Percentiles rank a stretch among this genome's conserved stretches.
phyloP scores from a whole-genome alignment of 208 protist species.

The Acanthamoeba royreba region DNA sequence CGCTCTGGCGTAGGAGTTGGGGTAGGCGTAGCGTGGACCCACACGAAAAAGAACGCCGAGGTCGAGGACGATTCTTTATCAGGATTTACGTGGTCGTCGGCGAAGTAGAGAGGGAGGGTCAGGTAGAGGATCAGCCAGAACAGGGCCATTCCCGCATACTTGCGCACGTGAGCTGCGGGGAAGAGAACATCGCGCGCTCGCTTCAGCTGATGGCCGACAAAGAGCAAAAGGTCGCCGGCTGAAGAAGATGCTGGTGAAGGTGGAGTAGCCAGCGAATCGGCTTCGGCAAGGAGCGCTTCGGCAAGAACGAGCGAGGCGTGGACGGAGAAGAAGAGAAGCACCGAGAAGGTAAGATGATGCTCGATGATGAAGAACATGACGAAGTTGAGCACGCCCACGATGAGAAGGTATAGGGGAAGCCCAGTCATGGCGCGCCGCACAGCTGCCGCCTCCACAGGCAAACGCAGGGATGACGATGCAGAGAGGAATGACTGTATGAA shows the following conservation, averaged over 20 bases:
- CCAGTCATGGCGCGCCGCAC: background rate
- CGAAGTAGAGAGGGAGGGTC: constrained; percentile 19
- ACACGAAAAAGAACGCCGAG: background rate
- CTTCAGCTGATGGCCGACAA: background rate
- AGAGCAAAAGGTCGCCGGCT: background rate
- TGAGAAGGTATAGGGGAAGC: background rate
- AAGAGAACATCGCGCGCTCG: background rate
- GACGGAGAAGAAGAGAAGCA: background rate
- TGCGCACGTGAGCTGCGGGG: background rate
- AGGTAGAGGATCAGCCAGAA: background rate
- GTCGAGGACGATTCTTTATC: background rate
- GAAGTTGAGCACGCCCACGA: background rate
- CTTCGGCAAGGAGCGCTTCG: background rate
- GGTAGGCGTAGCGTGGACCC: background rate
- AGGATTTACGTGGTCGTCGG: background rate
- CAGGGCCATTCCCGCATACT: background rate
- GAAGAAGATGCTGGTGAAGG: background rate
- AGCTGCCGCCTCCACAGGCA: background rate
- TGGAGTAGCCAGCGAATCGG: background rate
- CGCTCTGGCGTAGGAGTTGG: background rate
- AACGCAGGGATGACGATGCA: background rate
- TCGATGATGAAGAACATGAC: background rate
- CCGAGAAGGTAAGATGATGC: background rate
- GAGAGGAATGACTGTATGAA: background rate
- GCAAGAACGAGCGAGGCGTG: background rate